These are phyloP conservation scores for Aureobasidium sp. DNA, from an alignment of 2,329 filamentous ascomycete species.

Conservation along the genomic window DNA sequence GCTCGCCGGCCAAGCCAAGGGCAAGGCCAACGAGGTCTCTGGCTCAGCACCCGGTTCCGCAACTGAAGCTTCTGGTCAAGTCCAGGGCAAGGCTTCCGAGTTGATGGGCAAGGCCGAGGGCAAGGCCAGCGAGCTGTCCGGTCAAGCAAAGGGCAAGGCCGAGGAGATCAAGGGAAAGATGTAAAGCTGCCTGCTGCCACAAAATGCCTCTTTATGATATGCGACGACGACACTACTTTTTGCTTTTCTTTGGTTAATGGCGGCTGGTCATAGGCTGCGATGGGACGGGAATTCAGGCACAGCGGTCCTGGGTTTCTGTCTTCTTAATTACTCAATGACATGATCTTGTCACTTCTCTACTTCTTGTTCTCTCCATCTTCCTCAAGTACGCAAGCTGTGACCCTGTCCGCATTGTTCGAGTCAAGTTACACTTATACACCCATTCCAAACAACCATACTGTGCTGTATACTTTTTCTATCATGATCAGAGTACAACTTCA, in stretches of 20 bases:
- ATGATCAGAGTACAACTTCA: too few relatives aligned
- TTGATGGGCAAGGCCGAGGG: constrained; percentile 30
- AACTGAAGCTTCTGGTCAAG: constrained; percentile 21
- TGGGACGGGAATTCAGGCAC: neutral
- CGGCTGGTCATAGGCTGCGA: neutral
- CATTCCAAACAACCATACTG: too few relatives aligned
- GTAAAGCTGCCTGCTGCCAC: neutral
- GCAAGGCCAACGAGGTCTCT: constrained; percentile 32
- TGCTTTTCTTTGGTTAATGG: neutral
- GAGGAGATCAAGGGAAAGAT: constrained; percentile 25
- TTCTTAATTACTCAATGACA: neutral
- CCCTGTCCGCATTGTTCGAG: too few relatives aligned
- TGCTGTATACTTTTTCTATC: too few relatives aligned
- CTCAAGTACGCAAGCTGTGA: too few relatives aligned
- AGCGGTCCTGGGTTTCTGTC: constrained; percentile 2
- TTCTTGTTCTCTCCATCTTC: neutral
- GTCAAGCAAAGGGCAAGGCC: constrained; percentile 35
- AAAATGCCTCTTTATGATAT: neutral
- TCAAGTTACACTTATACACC: too few relatives aligned
- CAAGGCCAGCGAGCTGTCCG: constrained; percentile 33
- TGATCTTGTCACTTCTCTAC: neutral
- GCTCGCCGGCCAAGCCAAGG: constrained; percentile 35
- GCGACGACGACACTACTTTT: neutral
- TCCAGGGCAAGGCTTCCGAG: constrained; percentile 38
- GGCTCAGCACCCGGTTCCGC: constrained; percentile 33